Evolutionary conservation across 78 protist species (phyloP), one percentile per base, ranked within the genome.

Genomic region (Trichosphaerium sp.): DNA sequence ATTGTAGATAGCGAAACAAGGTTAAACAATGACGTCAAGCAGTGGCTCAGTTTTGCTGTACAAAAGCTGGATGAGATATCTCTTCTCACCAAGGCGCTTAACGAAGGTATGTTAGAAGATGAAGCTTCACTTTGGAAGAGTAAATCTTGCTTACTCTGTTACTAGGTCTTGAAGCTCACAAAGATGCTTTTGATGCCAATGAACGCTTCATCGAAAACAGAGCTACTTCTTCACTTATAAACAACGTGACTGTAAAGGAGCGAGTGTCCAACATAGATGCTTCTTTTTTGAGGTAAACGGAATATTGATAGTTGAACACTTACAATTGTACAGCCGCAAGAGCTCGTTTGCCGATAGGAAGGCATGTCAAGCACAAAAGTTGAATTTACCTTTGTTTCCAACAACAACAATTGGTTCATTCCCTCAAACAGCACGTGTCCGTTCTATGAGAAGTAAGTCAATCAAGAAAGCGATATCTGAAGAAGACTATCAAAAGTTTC

Each of bases 371-470:
- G 26, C 48, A 21, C 25, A 25, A 10, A 58, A 68, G 38, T 25
- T 83, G 35, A 35, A 51, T 0, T 51, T 84, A 7, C 90, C 90
- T 60, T 28, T 12, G 0, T 84, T 78, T 69, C 91, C 91, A 48
- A 85, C 91, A 0, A 85, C 91, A 15, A 85, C 91, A 35, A 85
- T 85, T 51, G 91, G 91, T 29, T 81, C 88, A 31, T 79, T 85
- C 80, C 91, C 91, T 59, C 91, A 85, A 37, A 85, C 91, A 57
- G 35, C 69, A 25, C 79, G 75, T 15, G 68, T 85, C 40, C 69
- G 91, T 42, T 11, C 40, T 5, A 73, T 75, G 15, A 63, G 91
- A 25, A 35, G 32, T 25, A 57, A 51, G 26, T 56, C 32, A 4
- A 63, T 49, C 35, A 40, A 76, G 49, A 68, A 69, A 11, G 68